These are phyloP conservation scores for Solanum chiquidenum DNA, from an alignment of 257 asterid species.

Conservation along the genomic window DNA sequence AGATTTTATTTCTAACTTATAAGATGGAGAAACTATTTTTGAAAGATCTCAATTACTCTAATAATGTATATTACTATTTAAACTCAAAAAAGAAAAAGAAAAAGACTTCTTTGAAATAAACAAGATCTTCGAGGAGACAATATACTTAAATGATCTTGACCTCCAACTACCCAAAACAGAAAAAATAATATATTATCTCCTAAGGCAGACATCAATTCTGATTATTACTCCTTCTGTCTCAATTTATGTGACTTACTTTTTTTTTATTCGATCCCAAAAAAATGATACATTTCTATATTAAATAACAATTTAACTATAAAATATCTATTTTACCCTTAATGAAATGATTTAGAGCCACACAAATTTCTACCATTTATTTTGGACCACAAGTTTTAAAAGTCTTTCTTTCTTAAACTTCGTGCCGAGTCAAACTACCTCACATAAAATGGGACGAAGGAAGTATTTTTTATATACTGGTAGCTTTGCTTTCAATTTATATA, in stretches of 20 bases:
- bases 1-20: too few relatives aligned
- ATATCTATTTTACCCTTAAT: too few relatives aligned
- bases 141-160: not conserved
- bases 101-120: not conserved
- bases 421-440: too few relatives aligned
- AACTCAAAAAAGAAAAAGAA: not conserved
- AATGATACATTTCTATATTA: too few relatives aligned
- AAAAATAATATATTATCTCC: not conserved
- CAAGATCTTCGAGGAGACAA: not conserved
- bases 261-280: too few relatives aligned
- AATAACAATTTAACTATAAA: too few relatives aligned
- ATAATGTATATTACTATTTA: not conserved
- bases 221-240: rapidly evolving
- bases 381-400: too few relatives aligned
- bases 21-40: rapidly evolving
- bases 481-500: not conserved
- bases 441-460: too few relatives aligned
- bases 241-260: too few relatives aligned
- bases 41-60: not conserved
- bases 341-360: too few relatives aligned
- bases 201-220: not conserved
- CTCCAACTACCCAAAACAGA: not conserved
- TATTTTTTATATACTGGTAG: not conserved
- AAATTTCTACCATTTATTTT: too few relatives aligned
- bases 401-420: too few relatives aligned